These are phyloP conservation scores for Rutidosis leptorrhynchoides DNA, from an alignment of 129 eudicot species.

Conservation along the genomic window DNA sequence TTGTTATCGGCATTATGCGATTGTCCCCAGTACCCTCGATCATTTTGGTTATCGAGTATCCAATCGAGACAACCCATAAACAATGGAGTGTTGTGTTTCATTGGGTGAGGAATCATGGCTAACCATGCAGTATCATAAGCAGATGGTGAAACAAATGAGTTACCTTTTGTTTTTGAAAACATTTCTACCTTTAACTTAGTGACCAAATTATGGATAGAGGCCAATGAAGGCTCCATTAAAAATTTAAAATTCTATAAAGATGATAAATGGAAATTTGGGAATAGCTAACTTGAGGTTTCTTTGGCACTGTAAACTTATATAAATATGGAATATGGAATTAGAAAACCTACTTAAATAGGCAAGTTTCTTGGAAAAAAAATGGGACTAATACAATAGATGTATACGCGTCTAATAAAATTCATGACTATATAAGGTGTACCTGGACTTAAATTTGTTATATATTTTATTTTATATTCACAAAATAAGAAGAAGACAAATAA, in stretches of 20 bases:
- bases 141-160: constrained; percentile 41
- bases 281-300: background rate
- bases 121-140: constrained; percentile 70
- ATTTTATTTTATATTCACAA: no score
- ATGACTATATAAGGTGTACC: background rate
- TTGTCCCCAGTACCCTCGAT: constrained; percentile 50
- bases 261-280: background rate
- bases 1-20: constrained; percentile 20
- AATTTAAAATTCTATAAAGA: background rate
- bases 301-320: background rate
- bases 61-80: constrained; percentile 47
- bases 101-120: constrained; percentile 46
- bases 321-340: background rate
- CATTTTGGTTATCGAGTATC: constrained; percentile 46
- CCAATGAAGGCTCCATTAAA: constrained; percentile 22
- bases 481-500: no score
- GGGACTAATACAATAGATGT: background rate
- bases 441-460: no score
- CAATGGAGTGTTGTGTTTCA: constrained; percentile 22
- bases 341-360: background rate
- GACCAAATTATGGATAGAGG: constrained; percentile 40
- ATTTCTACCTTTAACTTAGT: constrained; percentile 32
- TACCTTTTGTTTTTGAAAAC: constrained; percentile 19
- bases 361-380: background rate
- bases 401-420: background rate